Evolutionary conservation across 108 stramenopile species (phyloP).

Genomic region (Nannochloropsis granulata): DNA sequence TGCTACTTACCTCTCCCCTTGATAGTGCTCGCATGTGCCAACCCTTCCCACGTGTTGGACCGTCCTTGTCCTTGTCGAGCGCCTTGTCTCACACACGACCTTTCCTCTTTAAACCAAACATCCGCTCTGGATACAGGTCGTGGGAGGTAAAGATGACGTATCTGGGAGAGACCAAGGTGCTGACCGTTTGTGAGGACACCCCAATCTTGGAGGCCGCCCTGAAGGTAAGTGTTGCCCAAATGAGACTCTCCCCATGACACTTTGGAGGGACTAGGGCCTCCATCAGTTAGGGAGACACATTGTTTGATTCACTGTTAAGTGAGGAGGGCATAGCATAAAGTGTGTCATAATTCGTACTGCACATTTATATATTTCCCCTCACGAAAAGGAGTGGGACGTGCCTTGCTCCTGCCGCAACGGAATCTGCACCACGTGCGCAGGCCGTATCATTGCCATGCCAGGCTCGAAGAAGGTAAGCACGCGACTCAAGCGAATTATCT

Average conservation of each 20-base stretch:
- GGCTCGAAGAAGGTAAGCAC: background rate
- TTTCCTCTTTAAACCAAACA: too few relatives aligned
- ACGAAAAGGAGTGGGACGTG: slow-evolving; percentile 7
- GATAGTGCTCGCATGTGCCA: too few relatives aligned
- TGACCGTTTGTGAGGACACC: slow-evolving; percentile 28
- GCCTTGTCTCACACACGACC: too few relatives aligned
- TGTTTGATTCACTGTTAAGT: too few relatives aligned
- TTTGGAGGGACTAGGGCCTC: background rate
- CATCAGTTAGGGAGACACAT: too few relatives aligned
- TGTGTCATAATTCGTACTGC: background rate
- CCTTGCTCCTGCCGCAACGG: slow-evolving; percentile 34
- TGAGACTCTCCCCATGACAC: too few relatives aligned
- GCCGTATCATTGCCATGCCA: background rate
- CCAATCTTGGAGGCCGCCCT: slow-evolving; percentile 25
- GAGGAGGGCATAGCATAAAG: too few relatives aligned
- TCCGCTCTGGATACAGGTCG: background rate
- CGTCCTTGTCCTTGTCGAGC: too few relatives aligned
- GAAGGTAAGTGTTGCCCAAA: background rate
- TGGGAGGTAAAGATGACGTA: slow-evolving; percentile 14
- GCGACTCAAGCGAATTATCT: too few relatives aligned
- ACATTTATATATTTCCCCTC: background rate
- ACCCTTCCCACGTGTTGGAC: too few relatives aligned
- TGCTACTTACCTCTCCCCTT: too few relatives aligned
- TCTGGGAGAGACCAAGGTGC: slow-evolving; percentile 18
- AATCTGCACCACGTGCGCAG: slow-evolving; percentile 26